A percentile compares a stretch with the other conserved stretches of the same genome.
These are phyloP conservation scores for Deakozyma indianensis DNA, from an alignment of 805 yeast genomes.

Conservation along the genomic window DNA sequence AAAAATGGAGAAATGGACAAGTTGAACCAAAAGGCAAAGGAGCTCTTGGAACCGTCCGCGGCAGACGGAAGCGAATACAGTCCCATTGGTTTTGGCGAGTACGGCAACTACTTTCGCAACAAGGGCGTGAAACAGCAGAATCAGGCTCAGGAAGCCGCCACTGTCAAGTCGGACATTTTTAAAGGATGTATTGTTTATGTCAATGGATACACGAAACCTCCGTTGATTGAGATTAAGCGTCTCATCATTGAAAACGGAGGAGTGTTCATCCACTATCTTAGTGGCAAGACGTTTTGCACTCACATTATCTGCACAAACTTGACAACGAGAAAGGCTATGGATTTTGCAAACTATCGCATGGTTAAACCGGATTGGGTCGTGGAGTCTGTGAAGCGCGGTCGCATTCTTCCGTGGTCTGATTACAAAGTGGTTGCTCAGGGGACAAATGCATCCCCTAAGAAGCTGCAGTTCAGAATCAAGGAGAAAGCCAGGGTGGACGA, in stretches of 20 bases:
- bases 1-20: too few relatives aligned
- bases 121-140: conserved; percentile 50
- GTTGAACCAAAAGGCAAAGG: background rate
- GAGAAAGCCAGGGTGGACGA: background rate
- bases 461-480: background rate
- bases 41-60: background rate
- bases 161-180: conserved; percentile 41
- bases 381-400: conserved; percentile 38
- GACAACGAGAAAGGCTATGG: conserved; percentile 59
- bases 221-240: conserved; percentile 57
- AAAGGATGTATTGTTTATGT: conserved; percentile 53
- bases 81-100: conserved; percentile 43
- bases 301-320: conserved; percentile 71
- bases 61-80: background rate
- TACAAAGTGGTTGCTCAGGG: conserved; percentile 34
- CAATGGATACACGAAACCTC: conserved; percentile 82
- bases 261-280: conserved; percentile 47
- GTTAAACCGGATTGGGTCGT: conserved; percentile 74
- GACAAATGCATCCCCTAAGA: conserved; percentile 1
- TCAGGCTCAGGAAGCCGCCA: conserved; percentile 17
- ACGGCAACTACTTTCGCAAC: conserved; percentile 45
- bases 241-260: conserved; percentile 74
- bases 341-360: conserved; percentile 56
- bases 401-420: conserved; percentile 53
- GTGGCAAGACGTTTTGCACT: conserved; percentile 60